Base-by-base conservation (phyloP, 495 filamentous ascomycete genomes). In the Hyphodiscus hymeniophilus region DNA sequence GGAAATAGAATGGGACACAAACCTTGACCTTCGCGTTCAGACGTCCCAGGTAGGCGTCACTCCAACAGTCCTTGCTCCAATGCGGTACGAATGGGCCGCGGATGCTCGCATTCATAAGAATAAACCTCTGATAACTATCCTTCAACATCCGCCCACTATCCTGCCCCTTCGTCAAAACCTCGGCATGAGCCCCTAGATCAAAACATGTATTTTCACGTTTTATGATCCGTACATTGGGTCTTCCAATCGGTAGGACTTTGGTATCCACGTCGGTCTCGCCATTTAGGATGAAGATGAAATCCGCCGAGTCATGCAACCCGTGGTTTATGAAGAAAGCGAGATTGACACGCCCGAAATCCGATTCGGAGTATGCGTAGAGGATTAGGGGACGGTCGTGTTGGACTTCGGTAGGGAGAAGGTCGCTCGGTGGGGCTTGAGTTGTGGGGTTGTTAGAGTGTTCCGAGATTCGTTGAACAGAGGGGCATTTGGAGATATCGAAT, bases 271-370 rank as follows among this genome's bases (percentile, higher is more conserved):
- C 17, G 3, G 34, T 58, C 16, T 54, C 43, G 16, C 63, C 63
- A 39, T 60, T 57, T 34, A 66, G 47, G 42, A 66, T 58, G 54
- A 66, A 64, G 30, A 66, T 45, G 36, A 63, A 66, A 45, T 66
- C 63, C 16, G 61, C 61, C 13, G 20, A 39, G 20, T 13, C 46
- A 41, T 66, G 61, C 11, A 66, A 44, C 13, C 48, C 60, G 18
- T 61, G 43, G 12, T 48, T 32, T 2, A 61, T 28, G 47, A 63
- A 63, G 43, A 61, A 66, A 30, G 47, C n/a, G 8, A 63, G 31
- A 43, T 61, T 66, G 26, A 52, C 49, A 12, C 51, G 58, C 41
- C 57, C 43, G 11, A 7, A 17, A 8, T 38, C 50, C n/a, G 55
- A 48, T 30, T 66, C 61, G 4, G 45, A 36, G 48, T 66, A 66